Conservation (phyloP, 495 filamentous ascomycete genomes). For the Podospora bellae-mahoneyi region DNA sequence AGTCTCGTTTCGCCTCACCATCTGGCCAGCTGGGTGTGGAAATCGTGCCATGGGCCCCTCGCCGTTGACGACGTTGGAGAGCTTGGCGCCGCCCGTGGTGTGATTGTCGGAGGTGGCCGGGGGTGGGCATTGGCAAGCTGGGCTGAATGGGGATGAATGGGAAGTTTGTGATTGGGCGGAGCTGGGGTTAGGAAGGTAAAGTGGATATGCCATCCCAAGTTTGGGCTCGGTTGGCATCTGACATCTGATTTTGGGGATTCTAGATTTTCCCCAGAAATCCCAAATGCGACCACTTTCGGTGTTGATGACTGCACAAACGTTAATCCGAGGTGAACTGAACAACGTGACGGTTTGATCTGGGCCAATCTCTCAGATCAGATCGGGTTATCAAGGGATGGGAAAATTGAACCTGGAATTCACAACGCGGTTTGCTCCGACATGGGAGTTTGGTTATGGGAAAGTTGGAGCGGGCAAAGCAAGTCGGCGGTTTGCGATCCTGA, state of each 20-base stretch:
- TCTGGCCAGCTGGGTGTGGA: constrained; percentile 6
- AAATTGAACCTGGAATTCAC: background rate
- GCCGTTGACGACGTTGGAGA: background rate
- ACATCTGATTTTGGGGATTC: background rate
- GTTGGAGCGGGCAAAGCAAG: background rate
- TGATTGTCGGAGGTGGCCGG: constrained; percentile 3
- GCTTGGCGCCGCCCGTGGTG: background rate
- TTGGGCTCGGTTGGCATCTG: background rate
- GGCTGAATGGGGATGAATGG: background rate
- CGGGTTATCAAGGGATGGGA: background rate
- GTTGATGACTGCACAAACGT: background rate
- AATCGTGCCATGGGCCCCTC: background rate
- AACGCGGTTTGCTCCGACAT: background rate
- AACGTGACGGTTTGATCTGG: background rate
- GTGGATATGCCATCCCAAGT: background rate
- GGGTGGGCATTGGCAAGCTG: background rate
- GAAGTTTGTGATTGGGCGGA: background rate
- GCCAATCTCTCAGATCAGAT: background rate
- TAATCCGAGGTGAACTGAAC: background rate
- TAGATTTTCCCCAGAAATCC: background rate
- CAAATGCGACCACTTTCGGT: background rate
- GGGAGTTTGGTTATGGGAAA: background rate
- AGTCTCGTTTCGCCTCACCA: background rate
- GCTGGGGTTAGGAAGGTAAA: background rate
- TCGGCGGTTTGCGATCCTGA: background rate